Evolutionary conservation across 768 basidiomycete species (phyloP).

Genomic region (Boletus rubroflammeus): DNA sequence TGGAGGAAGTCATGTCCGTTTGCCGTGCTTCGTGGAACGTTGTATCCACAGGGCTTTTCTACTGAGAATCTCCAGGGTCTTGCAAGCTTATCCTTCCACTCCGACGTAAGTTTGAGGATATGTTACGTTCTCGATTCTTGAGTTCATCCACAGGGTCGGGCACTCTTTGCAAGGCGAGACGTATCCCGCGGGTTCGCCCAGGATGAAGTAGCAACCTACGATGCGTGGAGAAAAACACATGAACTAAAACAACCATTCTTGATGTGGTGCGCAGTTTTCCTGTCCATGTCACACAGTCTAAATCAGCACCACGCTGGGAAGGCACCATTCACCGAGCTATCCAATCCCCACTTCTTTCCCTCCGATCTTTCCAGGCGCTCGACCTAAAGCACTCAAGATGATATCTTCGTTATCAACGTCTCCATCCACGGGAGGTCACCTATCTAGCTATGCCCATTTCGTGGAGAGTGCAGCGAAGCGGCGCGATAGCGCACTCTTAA

Average conservation of each 20-base stretch:
- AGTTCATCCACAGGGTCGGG: constrained; percentile 12
- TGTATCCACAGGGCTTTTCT: constrained; percentile 38
- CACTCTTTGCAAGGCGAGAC: constrained; percentile 43
- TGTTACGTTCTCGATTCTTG: background rate
- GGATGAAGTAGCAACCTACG: constrained; percentile 34
- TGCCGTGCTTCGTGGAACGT: constrained; percentile 51
- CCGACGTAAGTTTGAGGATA: constrained; percentile 16
- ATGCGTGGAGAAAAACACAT: constrained; percentile 36
- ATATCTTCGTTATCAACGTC: constrained; percentile 49
- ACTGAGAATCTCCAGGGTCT: constrained; percentile 28
- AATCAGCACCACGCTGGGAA: constrained; percentile 23
- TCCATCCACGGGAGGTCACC: constrained; percentile 36
- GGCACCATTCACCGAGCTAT: constrained; percentile 48
- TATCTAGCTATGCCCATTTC: constrained; percentile 51
- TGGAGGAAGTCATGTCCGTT: constrained; percentile 53
- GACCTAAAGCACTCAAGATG: constrained; percentile 19
- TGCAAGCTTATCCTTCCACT: constrained; percentile 41
- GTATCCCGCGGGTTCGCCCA: constrained; percentile 59
- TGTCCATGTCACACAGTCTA: background rate
- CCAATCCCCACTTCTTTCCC: constrained; percentile 64
- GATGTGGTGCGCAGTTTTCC: constrained; percentile 34
- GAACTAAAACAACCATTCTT: constrained; percentile 31
- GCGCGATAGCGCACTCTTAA: constrained; percentile 32
- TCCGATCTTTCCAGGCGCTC: constrained; percentile 33
- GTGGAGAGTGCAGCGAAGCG: constrained; percentile 43